Percentiles rank a stretch among this genome's conserved stretches.
phyloP scores from a whole-genome alignment of 148 eudicot genomes.

The Oxyria digyna region DNA sequence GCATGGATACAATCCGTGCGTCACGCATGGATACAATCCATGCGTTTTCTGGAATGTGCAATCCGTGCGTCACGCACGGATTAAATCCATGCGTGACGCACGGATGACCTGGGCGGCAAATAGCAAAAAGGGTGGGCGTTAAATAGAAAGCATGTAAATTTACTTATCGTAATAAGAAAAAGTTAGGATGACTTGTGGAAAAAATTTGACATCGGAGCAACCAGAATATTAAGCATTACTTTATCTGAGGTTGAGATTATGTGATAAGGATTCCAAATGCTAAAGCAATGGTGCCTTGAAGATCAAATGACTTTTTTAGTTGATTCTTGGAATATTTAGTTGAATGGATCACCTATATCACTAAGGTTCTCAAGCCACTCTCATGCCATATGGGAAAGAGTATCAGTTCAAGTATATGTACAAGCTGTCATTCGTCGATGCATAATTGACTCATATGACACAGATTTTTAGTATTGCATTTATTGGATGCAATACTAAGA shows the following conservation, averaged over 20 bases:
- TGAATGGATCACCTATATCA: constrained; percentile 9
- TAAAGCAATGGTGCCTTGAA: constrained; percentile 2
- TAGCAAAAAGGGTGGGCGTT: no score
- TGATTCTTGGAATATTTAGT: constrained; percentile 2
- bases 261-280: constrained; percentile 9
- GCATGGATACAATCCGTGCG: no score
- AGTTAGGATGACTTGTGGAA: background rate
- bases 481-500: no score
- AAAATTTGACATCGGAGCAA: background rate
- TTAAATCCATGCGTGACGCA: no score
- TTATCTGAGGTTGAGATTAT: constrained; percentile 7
- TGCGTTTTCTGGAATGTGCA: no score
- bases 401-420: background rate
- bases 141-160: no score
- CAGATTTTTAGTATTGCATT: background rate
- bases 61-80: no score
- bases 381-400: background rate
- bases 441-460: background rate
- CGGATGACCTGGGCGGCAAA: no score
- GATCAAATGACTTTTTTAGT: background rate
- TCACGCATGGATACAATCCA: no score
- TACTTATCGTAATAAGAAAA: background rate
- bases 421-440: background rate
- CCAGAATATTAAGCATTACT: background rate
- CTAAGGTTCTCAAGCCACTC: background rate